Evolutionary conservation across 179 eudicot genomes (phyloP), one percentile per base, ranked within the genome.

Genomic region (Drosera spatulata): DNA sequence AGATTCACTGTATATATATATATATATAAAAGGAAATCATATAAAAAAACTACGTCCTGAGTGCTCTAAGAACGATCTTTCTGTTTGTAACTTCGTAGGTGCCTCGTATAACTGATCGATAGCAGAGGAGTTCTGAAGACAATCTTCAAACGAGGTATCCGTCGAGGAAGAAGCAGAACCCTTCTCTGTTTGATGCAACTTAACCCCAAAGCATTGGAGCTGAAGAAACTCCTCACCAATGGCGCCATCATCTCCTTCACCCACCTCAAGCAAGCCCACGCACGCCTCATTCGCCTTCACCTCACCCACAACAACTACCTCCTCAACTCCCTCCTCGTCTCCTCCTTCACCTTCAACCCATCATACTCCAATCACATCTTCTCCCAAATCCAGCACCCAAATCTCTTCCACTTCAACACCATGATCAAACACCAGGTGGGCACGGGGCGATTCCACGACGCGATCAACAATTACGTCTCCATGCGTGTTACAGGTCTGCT

Each of bases 351-450:
- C 4, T 79, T 70, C 39, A 60, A 68, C 53, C 57, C 75, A 59
- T 55, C 67, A 48, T 80, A 73, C 59, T 43, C 84, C 41, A 48
- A 48, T 33, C 80, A 70, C n/a, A 56, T 85, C 39, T 87, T 87
- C 39, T 4, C 59, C 41, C 85, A 74, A 38, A 58, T 65, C 50
- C 71, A 50, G 5, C 7, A 68, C 5, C 89, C 93, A 50, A 85
- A 81, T 56, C 22, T 72, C 0, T 66, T 47, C 55, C 49, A 82
- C 0, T 87, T 60, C 56, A 81, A 82, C 42, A 79, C 87, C 0
- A 70, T 85, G 81, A 76, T 85, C 13, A 78, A 78, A 13, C 89
- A 93, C 38, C 55, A 85, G 4, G 84, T 73, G 55, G 79, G 85
- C 7, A 65, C 52, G 8, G 74, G 79, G 52, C 70, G 62, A 2